Base-by-base conservation (phyloP, 345 rosid species). In the Pugionium cornutum region DNA sequence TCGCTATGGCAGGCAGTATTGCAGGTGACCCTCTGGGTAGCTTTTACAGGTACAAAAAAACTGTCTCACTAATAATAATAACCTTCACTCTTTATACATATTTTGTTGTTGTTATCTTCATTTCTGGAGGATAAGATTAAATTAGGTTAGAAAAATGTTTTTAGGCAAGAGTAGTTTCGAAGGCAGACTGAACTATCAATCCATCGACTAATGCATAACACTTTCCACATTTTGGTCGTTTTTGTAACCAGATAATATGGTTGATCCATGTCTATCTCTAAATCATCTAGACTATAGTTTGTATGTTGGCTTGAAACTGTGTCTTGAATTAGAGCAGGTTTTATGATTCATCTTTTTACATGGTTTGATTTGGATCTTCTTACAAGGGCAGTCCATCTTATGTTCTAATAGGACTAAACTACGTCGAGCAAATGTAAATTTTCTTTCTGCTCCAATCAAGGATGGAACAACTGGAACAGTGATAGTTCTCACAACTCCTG, bases 381-480 rank as follows among this genome's bases (percentile, higher is more conserved):
- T 65, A 43, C 45, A 44, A 27, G 56, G 37, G 25, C 43, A 10
- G 40, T 34, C 25, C 26, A 49, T 58, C 41, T 48, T 9, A 34
- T 71, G 54, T 69, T 68, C 54, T 51, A 18, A 1, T 68, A 87
- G 97, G 82, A 65, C 88, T 65, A 92, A 92, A 77, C 72, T 92
- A 68, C 72, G 52, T 9, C 82, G 90, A 64, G 98, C 96, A 54
- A 85, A 89, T 75, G 92, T 89, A 59, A 79, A 80, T 74, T 92
- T 89, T 78, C 88, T 89, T 55, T 92, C 98, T 62, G 82, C 78
- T 33, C 87, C 96, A 31, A 80, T 89, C 61, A 86, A 80, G 76
- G 98, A 88, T 70, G 97, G 96, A 62, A 89, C 98, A 27, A 92
- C 97, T 0, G 98, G 98, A 73, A 89, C 98, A 3, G 98, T 92